Evolutionary conservation across 2,329 filamentous ascomycete genomes (phyloP).

Genomic region (Scortechinia acanthostroma): DNA sequence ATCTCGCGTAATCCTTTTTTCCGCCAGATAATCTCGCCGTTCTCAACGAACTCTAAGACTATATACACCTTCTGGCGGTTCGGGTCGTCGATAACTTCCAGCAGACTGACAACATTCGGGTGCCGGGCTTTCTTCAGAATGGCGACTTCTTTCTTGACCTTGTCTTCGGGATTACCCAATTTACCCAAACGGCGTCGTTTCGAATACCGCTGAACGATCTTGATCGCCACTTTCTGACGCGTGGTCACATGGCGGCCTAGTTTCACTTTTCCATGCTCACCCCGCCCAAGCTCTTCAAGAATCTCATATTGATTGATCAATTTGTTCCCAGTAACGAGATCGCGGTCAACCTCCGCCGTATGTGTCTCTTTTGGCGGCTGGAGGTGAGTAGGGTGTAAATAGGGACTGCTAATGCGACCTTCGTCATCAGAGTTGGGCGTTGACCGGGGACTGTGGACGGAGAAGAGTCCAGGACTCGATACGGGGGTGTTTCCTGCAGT

Average conservation of each 20-base stretch:
- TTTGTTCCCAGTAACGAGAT: conserved; percentile 59
- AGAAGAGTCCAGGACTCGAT: neutral
- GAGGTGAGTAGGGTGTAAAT: neutral
- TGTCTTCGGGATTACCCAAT: conserved; percentile 9
- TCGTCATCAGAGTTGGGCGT: neutral
- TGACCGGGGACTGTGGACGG: neutral
- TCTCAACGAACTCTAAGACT: conserved; percentile 60
- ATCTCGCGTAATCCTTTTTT: conserved; percentile 52
- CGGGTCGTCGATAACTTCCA: conserved; percentile 67
- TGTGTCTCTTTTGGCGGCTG: conserved; percentile 1
- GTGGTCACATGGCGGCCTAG: conserved; percentile 52
- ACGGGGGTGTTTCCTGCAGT: neutral
- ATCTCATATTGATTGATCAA: conserved; percentile 67
- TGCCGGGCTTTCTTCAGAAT: conserved; percentile 67
- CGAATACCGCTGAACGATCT: conserved; percentile 63
- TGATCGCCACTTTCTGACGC: conserved; percentile 57
- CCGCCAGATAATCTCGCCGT: conserved; percentile 62
- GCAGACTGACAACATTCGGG: conserved; percentile 60
- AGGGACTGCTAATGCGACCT: neutral
- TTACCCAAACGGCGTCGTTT: conserved; percentile 20
- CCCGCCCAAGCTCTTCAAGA: conserved; percentile 59
- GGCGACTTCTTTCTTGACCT: conserved; percentile 61
- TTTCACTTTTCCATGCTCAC: conserved; percentile 66
- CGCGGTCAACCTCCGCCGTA: conserved; percentile 40
- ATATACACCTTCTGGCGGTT: conserved; percentile 65